Conservation (phyloP, 441 rosid species). For the Iberis amara region DNA sequence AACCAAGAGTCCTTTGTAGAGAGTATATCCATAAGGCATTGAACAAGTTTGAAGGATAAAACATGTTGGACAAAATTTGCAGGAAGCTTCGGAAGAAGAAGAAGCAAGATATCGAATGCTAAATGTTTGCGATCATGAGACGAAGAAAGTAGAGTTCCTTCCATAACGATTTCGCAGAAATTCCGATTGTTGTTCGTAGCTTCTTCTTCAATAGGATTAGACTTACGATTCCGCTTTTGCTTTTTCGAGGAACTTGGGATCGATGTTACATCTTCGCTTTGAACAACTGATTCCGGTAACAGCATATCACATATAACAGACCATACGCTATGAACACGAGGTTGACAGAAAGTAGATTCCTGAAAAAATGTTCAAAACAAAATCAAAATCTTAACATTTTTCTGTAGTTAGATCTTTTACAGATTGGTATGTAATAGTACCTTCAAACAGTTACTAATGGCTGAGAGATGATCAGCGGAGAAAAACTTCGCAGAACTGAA, state of each 20-base stretch:
- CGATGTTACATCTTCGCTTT: slow-evolving; percentile 55
- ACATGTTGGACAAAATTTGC: slow-evolving; percentile 60
- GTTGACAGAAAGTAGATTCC: slow-evolving; percentile 96
- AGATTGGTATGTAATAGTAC: slow-evolving; percentile 32
- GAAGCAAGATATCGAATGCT: slow-evolving; percentile 74
- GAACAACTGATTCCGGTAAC: slow-evolving; percentile 63
- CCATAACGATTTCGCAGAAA: slow-evolving; percentile 63
- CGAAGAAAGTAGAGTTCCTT: slow-evolving; percentile 67
- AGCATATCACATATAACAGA: slow-evolving; percentile 62
- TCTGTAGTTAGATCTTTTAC: neutral
- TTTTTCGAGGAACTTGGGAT: slow-evolving; percentile 69
- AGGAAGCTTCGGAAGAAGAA: slow-evolving; percentile 74
- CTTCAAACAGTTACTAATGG: slow-evolving; percentile 70
- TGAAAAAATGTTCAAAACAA: slow-evolving; percentile 34
- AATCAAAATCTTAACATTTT: neutral
- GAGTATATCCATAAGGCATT: slow-evolving; percentile 81
- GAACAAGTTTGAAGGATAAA: slow-evolving; percentile 71
- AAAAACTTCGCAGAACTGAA: slow-evolving; percentile 60
- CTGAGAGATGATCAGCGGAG: slow-evolving; percentile 61
- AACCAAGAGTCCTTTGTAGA: slow-evolving; percentile 90
- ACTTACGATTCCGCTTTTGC: slow-evolving; percentile 70
- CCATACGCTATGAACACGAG: slow-evolving; percentile 91
- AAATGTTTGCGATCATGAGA: slow-evolving; percentile 93
- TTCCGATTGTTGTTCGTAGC: slow-evolving; percentile 45
- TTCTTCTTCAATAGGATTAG: slow-evolving; percentile 72